Base-by-base conservation (phyloP, 2,329 filamentous ascomycete genomes). In the Botrytis sinoallii region DNA sequence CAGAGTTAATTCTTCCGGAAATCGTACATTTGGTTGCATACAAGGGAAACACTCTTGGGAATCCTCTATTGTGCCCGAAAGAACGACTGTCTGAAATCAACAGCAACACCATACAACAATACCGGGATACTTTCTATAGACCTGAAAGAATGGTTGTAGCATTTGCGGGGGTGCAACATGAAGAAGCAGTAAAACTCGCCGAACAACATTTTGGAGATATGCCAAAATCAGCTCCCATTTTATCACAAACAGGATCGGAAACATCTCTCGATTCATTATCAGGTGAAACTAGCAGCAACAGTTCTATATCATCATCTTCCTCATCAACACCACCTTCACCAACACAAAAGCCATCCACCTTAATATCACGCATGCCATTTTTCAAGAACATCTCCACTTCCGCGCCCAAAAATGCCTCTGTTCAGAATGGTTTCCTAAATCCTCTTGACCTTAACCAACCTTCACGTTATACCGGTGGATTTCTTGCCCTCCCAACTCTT, bases 1-100 rank as follows among this genome's bases (percentile, higher is more conserved):
- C 96, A 0, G 95, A 98, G 80, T 88, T 99, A 73, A 98, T 99
- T 78, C 85, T 99, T 75, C 96, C 96, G 0, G 96, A 99, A 84
- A 85, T 99, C 78, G 92, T 98, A 55, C 96, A 99, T 83, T 96
- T 95, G 85, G 94, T 96, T 16, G 96, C 95, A 3, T 99, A 93
- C 84, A 96, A 94, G 85, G 93, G 96, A 81, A 98, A 99, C 84
- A 98, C 96, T 0, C 87, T 99, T 20, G 96, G 96, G 55, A 97
- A 98, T 83, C 96, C 96, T 6, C 83, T 99, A 77, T 84, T 99
- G 69, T 99, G 96, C 81, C 96, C 96, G 0, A 89, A 92, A 80
- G 95, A 98, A 79, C 87, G 95, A 69, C 84, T 99, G 73, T 85
- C 84, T 0, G 85, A 88, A 77, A 99, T 99, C 79, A 87, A 94